A percentile compares a stretch with the other conserved stretches of the same genome.
Conservation (phyloP, 2,329 filamentous ascomycete species). For the Clathrospora elynae region DNA sequence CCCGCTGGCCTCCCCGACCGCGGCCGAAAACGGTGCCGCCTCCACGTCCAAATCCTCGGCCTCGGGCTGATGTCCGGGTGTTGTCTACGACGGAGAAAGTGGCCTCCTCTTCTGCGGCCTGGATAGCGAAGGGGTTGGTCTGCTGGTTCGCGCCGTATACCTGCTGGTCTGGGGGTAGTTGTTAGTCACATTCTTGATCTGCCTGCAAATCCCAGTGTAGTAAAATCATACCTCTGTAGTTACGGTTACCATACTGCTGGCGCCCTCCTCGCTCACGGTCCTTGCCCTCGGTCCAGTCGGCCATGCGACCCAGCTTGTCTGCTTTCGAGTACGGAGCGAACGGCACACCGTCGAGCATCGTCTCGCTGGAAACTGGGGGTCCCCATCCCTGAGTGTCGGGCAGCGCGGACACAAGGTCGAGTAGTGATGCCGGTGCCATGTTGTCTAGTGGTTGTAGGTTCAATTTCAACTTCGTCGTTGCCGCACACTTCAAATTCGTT, state of each 20-base stretch:
- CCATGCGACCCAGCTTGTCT: conserved; percentile 98
- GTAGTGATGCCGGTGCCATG: conserved; percentile 55
- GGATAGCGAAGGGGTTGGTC: conserved; percentile 79
- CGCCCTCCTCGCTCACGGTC: conserved; percentile 76
- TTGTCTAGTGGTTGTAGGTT: conserved; percentile 26
- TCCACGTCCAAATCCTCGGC: conserved; percentile 78
- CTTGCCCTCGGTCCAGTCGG: conserved; percentile 97
- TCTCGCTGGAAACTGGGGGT: conserved; percentile 79
- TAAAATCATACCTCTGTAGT: conserved; percentile 74
- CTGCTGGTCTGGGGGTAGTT: conserved; percentile 74
- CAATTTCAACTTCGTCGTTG: conserved; percentile 15
- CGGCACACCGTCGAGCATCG: conserved; percentile 89
- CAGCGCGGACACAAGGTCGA: conserved; percentile 55
- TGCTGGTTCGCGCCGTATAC: conserved; percentile 91
- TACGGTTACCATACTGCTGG: conserved; percentile 82
- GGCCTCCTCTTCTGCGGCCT: conserved; percentile 91
- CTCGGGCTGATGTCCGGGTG: conserved; percentile 81
- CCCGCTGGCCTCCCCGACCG: conserved; percentile 72
- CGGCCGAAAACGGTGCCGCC: conserved; percentile 91
- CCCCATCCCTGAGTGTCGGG: conserved; percentile 70
- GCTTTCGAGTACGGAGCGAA: conserved; percentile 98
- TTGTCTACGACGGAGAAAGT: conserved; percentile 98
- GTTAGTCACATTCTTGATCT: conserved; percentile 17
- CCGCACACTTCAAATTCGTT: conserved; percentile 26
- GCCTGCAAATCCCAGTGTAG: no score